phyloP scores from a whole-genome alignment of 2,329 filamentous ascomycete genomes.

The Ustilaginoidea virens region DNA sequence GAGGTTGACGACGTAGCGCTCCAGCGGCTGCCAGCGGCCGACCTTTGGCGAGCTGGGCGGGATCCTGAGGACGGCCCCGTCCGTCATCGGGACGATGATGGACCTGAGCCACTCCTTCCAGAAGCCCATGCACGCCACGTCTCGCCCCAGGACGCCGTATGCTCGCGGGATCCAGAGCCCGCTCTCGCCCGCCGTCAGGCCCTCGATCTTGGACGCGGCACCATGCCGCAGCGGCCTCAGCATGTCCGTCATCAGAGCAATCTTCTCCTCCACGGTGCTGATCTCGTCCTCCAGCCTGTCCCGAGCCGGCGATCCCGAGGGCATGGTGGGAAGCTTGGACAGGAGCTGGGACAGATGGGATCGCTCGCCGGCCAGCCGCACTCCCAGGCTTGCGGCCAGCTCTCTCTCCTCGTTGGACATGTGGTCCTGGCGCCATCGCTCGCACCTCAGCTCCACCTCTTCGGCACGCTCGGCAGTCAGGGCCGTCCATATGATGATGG shows the following conservation, averaged over 20 bases:
- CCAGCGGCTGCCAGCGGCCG: slow-evolving; percentile 89
- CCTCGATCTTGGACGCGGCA: slow-evolving; percentile 93
- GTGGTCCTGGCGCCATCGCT: slow-evolving; percentile 69
- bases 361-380: slow-evolving; percentile 72
- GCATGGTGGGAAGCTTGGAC: slow-evolving; percentile 63
- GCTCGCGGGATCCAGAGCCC: slow-evolving; percentile 91
- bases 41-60: slow-evolving; percentile 80
- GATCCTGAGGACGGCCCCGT: slow-evolving; percentile 67
- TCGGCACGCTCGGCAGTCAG: slow-evolving; percentile 69
- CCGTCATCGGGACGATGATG: slow-evolving; percentile 88
- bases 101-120: slow-evolving; percentile 99
- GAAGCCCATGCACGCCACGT: slow-evolving; percentile 70
- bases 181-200: slow-evolving; percentile 85
- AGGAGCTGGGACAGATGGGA: slow-evolving; percentile 82
- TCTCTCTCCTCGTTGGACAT: slow-evolving; percentile 89
- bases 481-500: slow-evolving; percentile 84
- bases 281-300: slow-evolving; percentile 88
- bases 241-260: slow-evolving; percentile 90
- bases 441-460: slow-evolving; percentile 67
- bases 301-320: slow-evolving; percentile 66
- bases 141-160: slow-evolving; percentile 81
- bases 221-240: slow-evolving; percentile 83
- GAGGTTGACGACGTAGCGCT: slow-evolving; percentile 92
- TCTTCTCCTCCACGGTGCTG: slow-evolving; percentile 92
- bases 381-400: slow-evolving; percentile 78